Base-by-base conservation (phyloP, 176 grass and related monocot genomes). In the Oryza meridionalis region DNA sequence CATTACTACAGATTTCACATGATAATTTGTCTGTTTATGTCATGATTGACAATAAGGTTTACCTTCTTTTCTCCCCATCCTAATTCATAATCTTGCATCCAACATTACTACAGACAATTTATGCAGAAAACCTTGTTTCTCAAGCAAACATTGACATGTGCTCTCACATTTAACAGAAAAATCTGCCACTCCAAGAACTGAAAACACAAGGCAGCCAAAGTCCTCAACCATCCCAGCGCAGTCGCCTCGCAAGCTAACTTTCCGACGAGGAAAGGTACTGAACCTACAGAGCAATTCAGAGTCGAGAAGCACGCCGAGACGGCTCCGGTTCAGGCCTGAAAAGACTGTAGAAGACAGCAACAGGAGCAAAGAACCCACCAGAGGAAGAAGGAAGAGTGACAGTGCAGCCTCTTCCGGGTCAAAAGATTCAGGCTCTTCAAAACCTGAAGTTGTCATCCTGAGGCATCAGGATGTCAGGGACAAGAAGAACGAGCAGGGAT, bases 241-340 rank as follows among this genome's bases (percentile, higher is more conserved):
- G 13, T 44, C 73, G 32, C 69, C 82, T 73, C 62, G 75, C 73
- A 89, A 85, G 63, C 70, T 94, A 33, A 92, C 77, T 2, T 92
- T 94, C 68, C 82, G 70, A 8, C 44, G 87, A 69, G 90, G 82
- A 49, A 94, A 83, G 85, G 74, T 90, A n/a, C 27, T 92, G 67
- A 88, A 73, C 21, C 80, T 87, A 3, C 79, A 67, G 37, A 73
- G 43, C 65, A 68, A 43, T 74, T 40, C 55, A 19, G 85, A 84
- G 45, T 7, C 17, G 51, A 66, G 40, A 33, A 80, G 26, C 63
- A 77, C 17, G 0, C 79, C 85, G 0, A 86, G 82, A 38, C 86
- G 82, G 53, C 78, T 94, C 50, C 79, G 33, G 46, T 88, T 94
- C 85, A 83, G 90, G 59, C 75, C 63, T 0, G 71, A 66, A 61